Evolutionary conservation across 2,329 filamentous ascomycete genomes (phyloP), one percentile per base, ranked within the genome.

Genomic region (Hymenotorrendiella dingleyae): DNA sequence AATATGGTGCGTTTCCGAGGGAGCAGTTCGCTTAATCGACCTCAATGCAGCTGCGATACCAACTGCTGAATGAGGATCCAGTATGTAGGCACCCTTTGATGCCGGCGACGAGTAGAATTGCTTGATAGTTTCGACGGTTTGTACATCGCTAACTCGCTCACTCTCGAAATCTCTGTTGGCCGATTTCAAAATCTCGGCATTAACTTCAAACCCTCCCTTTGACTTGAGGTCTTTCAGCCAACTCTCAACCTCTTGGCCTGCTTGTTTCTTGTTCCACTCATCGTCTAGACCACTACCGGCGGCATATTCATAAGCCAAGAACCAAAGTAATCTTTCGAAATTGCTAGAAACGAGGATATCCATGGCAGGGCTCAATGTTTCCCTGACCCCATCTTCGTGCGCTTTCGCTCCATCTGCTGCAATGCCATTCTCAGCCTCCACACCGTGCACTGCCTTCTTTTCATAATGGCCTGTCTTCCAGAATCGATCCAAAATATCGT

Each of bases 271-370:
- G 64, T 77, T 82, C 71, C 75, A 82, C 52, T 74, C 68, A 41
- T 80, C 74, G 55, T 83, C 76, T 72, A 81, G 77, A 38, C 76
- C 76, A 4, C 72, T 71, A 10, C 63, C 69, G 6, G 68, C 60
- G 14, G 78, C 80, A 47, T 81, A 83, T 54, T 85, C 76, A 67
- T 87, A 86, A 2, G 88, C 84, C 21, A 97, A 72, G 72, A 87
- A 96, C 91, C 91, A 97, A 9, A 98, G 74, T 4, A 98, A 73
- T 23, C 93, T 80, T 72, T 98, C 93, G 62, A 98, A 97, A 71
- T 98, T 98, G 63, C 85, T 93, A 19, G 85, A 91, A 10, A 97
- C 90, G 3, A 97, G 73, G 53, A 97, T 97, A 64, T 98, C 93
- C 93, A 98, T 97, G 34, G 93, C 93, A 0, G 93, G 93, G 55